Conservation (phyloP, 345 rosid species). For the Eucalyptus cladocalyx region DNA sequence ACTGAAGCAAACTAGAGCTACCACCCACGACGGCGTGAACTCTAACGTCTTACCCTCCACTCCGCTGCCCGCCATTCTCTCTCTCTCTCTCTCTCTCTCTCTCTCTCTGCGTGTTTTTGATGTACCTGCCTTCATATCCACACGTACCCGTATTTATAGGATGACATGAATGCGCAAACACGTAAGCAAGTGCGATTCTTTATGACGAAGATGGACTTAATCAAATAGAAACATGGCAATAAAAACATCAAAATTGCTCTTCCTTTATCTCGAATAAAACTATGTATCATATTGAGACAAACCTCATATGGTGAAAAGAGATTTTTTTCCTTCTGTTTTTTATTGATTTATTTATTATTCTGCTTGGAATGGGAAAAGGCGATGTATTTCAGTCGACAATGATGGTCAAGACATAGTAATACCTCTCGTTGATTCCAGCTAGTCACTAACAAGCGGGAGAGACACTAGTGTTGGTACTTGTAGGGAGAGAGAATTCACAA, state of each 20-base stretch:
- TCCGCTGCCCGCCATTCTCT: conserved; percentile 27
- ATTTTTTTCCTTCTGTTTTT: no score
- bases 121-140: background rate
- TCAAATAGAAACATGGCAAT: background rate
- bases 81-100: background rate
- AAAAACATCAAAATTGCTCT: background rate
- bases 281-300: no score
- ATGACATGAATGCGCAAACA: background rate
- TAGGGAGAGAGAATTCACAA: no score
- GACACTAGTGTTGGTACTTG: no score
- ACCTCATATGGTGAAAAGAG: no score
- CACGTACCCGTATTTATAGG: background rate
- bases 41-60: conserved; percentile 36
- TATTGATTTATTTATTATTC: no score
- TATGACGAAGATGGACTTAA: background rate
- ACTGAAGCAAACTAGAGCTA: conserved; percentile 63
- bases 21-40: conserved; percentile 86
- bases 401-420: no score
- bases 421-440: no score
- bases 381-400: no score
- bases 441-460: no score
- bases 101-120: background rate
- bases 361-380: no score
- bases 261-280: background rate
- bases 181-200: background rate